These are phyloP conservation scores for Mycena olivaceomarginata DNA, from an alignment of 768 basidiomycete species.

Conservation along the genomic window DNA sequence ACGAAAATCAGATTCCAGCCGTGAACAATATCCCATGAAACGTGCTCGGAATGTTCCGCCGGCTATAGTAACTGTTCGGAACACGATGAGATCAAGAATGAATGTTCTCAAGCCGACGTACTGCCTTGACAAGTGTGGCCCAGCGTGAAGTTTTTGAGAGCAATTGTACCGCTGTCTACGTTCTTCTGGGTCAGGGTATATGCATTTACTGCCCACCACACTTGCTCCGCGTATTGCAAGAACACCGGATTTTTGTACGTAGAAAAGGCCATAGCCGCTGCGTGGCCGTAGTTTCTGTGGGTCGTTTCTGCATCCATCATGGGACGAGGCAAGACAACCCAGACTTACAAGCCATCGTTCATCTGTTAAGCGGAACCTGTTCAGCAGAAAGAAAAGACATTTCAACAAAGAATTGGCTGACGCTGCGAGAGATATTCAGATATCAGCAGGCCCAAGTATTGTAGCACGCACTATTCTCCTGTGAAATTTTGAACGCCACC, in stretches of 20 bases:
- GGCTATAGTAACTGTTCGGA: not conserved
- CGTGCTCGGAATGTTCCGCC: not conserved
- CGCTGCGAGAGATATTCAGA: not conserved
- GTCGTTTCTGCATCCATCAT: not conserved
- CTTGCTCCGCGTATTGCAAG: constrained; percentile 15
- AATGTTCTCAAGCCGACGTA: not conserved
- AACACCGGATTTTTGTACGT: not conserved
- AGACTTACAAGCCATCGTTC: not conserved
- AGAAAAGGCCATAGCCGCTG: constrained; percentile 7
- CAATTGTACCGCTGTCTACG: not conserved
- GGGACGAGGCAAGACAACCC: not conserved
- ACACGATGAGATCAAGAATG: not conserved
- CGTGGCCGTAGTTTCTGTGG: constrained; percentile 9
- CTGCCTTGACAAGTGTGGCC: not conserved
- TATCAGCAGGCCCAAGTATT: not conserved
- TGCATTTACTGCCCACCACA: constrained; percentile 5
- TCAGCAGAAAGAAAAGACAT: not conserved
- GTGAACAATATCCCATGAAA: not conserved
- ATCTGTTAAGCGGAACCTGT: not conserved
- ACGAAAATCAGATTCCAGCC: not conserved
- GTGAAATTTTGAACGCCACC: not conserved
- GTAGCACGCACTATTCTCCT: not conserved
- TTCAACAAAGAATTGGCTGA: not conserved
- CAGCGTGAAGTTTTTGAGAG: not conserved
- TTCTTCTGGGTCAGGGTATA: constrained; percentile 10